Evolutionary conservation across 1,284 basidiomycete genomes (phyloP), one percentile per base, ranked within the genome.

Genomic region (Naganishia cerealis): DNA sequence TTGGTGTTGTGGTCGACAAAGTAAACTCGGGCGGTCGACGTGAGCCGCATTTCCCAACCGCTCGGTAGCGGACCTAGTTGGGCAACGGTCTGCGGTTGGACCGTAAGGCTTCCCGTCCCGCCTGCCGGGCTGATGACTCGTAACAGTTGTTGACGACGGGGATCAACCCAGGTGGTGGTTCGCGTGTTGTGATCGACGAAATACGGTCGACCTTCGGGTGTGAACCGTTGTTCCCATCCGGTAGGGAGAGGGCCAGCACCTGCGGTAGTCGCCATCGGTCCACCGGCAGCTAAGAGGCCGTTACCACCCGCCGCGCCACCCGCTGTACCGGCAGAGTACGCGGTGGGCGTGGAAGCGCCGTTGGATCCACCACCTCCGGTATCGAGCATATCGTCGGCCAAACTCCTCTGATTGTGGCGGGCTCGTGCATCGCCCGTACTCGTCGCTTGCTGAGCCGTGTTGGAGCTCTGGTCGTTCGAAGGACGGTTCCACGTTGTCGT

Each of bases 151-250:
- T 90, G 88, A 26, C 93, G 88, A 48, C 95, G 88, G 4, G 96
- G 96, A 79, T 99, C 96, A 39, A 93, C 93, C 95, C 95, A 99
- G 26, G 95, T 98, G 18, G 95, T 98, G 42, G 94, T 96, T 33
- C 96, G 87, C 0, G 92, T 94, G 78, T 92, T 92, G 83, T 96
- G 93, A 76, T 95, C 92, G 42, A 99, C 94, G 78, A 96, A 98
- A 83, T 98, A 99, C 0, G 95, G 92, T 57, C 96, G 86, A 6
- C 95, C 95, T 81, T 98, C 94, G n/a, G 94, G 90, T 1, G 94
- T 98, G 76, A 92, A 90, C 48, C 95, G 88, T 81, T 99, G 95
- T 81, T 99, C 96, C 96, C 96, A 99, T 18, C 95, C 96, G 21
- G 92, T 87, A 0, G 95, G 96, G 6, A 99, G 85, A 18, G 87